These are phyloP conservation scores for Triticum timopheevii DNA, from an alignment of 176 grass and related monocot genomes.

Conservation along the genomic window DNA sequence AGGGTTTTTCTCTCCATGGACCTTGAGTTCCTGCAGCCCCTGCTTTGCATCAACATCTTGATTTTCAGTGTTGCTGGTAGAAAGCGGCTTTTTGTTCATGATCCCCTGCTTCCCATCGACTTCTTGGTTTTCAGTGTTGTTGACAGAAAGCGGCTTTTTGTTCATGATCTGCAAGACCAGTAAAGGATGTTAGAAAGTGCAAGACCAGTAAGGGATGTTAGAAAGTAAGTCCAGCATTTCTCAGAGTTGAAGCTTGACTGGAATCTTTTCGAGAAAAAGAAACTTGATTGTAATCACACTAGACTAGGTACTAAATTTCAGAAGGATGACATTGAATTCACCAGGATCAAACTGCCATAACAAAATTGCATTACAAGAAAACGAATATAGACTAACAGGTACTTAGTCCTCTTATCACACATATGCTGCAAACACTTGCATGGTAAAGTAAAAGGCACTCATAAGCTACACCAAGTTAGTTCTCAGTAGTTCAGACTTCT, in stretches of 20 bases:
- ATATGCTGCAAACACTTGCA: not conserved
- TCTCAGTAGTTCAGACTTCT: not conserved
- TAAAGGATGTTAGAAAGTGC: not conserved
- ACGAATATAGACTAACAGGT: not conserved
- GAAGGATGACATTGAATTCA: not conserved
- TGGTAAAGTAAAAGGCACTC: not conserved
- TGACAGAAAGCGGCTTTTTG: not conserved
- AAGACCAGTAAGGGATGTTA: not conserved
- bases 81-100: constrained; percentile 6
- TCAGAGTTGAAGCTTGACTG: not conserved
- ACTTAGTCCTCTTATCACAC: too few relatives aligned
- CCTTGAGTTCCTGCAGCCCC: constrained; percentile 23
- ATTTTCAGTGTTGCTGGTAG: constrained; percentile 24
- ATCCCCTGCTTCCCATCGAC: constrained; percentile 30
- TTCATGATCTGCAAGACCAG: constrained; percentile 19
- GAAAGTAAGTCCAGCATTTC: not conserved
- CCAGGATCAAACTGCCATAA: not conserved
- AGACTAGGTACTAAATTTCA: not conserved
- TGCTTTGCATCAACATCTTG: constrained; percentile 33
- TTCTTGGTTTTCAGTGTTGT: constrained; percentile 29
- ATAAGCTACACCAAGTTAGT: not conserved
- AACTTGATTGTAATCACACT: not conserved
- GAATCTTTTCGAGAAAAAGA: not conserved
- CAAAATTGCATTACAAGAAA: not conserved
- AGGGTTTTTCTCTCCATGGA: constrained; percentile 30